Evolutionary conservation across 495 filamentous ascomycete species (phyloP).

Genomic region (Xylaria castorea): DNA sequence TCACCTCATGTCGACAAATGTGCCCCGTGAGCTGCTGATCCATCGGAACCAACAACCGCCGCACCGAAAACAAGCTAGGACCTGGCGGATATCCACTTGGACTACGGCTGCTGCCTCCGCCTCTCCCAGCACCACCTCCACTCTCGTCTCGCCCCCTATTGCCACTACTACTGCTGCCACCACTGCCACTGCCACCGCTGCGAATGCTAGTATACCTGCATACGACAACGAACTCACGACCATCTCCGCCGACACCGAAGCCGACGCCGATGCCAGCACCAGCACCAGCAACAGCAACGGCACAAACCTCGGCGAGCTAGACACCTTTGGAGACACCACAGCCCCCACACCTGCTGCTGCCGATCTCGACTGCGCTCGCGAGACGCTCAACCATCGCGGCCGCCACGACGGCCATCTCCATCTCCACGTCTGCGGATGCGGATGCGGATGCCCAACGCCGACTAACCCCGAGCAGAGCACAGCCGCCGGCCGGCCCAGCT

Average conservation of each 20-base stretch:
- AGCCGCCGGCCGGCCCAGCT: slow-evolving; percentile 21
- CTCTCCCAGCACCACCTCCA: slow-evolving; percentile 8
- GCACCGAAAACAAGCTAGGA: slow-evolving; percentile 22
- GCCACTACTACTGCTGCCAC: neutral
- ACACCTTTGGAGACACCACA: neutral
- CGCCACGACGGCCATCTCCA: slow-evolving; percentile 15
- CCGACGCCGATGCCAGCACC: neutral
- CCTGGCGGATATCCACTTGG: slow-evolving; percentile 23
- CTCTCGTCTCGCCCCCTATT: slow-evolving; percentile 25
- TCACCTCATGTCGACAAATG: slow-evolving; percentile 17
- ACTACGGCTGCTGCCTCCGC: neutral
- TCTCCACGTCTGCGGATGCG: slow-evolving; percentile 16
- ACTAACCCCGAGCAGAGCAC: slow-evolving; percentile 19
- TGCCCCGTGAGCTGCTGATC: slow-evolving; percentile 13
- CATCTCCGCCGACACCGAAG: slow-evolving; percentile 5
- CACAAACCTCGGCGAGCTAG: slow-evolving; percentile 3
- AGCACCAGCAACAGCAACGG: neutral
- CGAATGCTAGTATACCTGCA: neutral
- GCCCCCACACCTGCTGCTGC: neutral
- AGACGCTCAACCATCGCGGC: slow-evolving; percentile 8
- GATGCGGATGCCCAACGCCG: slow-evolving; percentile 21
- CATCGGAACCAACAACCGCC: slow-evolving; percentile 16
- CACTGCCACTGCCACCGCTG: neutral
- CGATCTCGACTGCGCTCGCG: neutral
- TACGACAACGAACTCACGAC: slow-evolving; percentile 7